Percentiles rank a stretch among this genome's conserved stretches.
phyloP scores from a whole-genome alignment of 306 rosid genomes.

The Malus domestica region ASM211411v1 NC_041797.1:29562501-29563000 shows the following conservation, averaged over 20 bases:
- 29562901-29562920: constrained; percentile 63
- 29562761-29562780: constrained; percentile 85
- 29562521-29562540: constrained; percentile 77
- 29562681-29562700: constrained; percentile 82
- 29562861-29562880: constrained; percentile 68
- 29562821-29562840: constrained; percentile 63
- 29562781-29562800: constrained; percentile 84
- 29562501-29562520: constrained; percentile 74
- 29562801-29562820: constrained; percentile 72
- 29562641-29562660: constrained; percentile 74
- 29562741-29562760: constrained; percentile 65
- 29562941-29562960: constrained; percentile 78
- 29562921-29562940: constrained; percentile 85
- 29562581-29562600: constrained; percentile 82
- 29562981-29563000: constrained; percentile 68
- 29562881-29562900: constrained; percentile 54
- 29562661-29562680: constrained; percentile 78
- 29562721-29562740: constrained; percentile 72
- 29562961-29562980: constrained; percentile 48
- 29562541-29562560: constrained; percentile 82
- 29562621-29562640: constrained; percentile 74
- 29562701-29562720: constrained; percentile 81
- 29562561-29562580: constrained; percentile 80
- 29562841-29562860: constrained; percentile 66
- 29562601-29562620: constrained; percentile 86